Evolutionary conservation across 176 grass and related monocot genomes (phyloP).

Genomic region (Carex parvula): DNA sequence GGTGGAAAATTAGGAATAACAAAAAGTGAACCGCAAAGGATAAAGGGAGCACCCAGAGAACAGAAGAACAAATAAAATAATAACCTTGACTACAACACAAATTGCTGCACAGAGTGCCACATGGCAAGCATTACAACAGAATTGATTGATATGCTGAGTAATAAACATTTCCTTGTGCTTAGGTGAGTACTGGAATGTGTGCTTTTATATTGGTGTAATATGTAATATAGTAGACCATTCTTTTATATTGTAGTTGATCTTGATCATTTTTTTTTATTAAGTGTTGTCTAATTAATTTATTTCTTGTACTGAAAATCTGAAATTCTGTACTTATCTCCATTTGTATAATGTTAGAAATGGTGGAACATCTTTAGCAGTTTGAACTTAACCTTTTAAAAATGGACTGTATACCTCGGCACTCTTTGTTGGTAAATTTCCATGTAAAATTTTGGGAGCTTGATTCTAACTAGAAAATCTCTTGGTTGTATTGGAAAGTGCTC

Average conservation of each 20-base stretch:
- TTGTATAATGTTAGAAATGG: neutral
- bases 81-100: neutral
- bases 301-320: neutral
- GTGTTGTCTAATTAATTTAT: neutral
- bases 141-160: neutral
- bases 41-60: neutral
- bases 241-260: neutral
- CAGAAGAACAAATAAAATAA: neutral
- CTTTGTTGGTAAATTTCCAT: too few relatives aligned
- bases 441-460: too few relatives aligned
- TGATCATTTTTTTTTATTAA: neutral
- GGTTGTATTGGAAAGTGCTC: too few relatives aligned
- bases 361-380: too few relatives aligned
- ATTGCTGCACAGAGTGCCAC: neutral
- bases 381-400: too few relatives aligned
- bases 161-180: neutral
- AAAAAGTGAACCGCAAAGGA: neutral
- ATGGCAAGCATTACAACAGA: neutral
- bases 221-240: conserved; percentile 7
- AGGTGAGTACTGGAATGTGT: neutral
- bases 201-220: neutral
- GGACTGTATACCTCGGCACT: too few relatives aligned
- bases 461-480: too few relatives aligned
- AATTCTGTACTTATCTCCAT: neutral
- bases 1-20: neutral